Evolutionary conservation across 1,139 yeast genomes (phyloP).

Genomic region (Candida glucosophila): DNA sequence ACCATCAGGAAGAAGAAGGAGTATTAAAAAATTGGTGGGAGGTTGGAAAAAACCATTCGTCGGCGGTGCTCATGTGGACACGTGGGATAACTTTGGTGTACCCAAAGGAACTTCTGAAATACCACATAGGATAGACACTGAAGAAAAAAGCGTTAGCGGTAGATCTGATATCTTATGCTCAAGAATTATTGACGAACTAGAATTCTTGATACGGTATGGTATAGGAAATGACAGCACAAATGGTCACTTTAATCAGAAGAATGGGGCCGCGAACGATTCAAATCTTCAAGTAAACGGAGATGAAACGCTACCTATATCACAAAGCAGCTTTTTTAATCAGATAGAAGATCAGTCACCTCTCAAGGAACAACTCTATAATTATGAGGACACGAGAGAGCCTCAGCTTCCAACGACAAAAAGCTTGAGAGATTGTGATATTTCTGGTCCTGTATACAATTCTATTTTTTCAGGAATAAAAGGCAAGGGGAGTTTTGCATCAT

Average conservation of each 20-base stretch:
- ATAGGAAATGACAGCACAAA: conserved; percentile 15
- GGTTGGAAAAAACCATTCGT: conserved; percentile 31
- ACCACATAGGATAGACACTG: conserved; percentile 1
- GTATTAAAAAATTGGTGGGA: conserved; percentile 32
- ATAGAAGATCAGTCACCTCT: conserved; percentile 4
- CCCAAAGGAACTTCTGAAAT: conserved; percentile 4
- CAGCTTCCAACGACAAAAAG: neutral
- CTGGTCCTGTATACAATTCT: too few species aligned
- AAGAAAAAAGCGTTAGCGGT: conserved; percentile 15
- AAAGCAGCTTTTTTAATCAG: conserved; percentile 8
- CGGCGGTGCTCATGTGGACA: conserved; percentile 6
- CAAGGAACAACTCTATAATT: too few species aligned
- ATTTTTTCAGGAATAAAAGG: neutral
- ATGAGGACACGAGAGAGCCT: too few species aligned
- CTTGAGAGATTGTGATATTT: too few species aligned
- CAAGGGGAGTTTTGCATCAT: neutral
- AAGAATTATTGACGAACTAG: conserved; percentile 68
- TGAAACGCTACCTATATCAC: too few species aligned
- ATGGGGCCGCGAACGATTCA: conserved; percentile 5
- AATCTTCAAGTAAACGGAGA: conserved; percentile 4
- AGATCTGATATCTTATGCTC: conserved; percentile 73
- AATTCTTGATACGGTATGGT: conserved; percentile 27
- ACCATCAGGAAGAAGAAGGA: conserved; percentile 29
- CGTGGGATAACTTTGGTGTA: too few species aligned
- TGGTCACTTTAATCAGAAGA: conserved; percentile 13